Conservation (phyloP, 176 grass and related monocot genomes). For the Triticum turgidum region DNA sequence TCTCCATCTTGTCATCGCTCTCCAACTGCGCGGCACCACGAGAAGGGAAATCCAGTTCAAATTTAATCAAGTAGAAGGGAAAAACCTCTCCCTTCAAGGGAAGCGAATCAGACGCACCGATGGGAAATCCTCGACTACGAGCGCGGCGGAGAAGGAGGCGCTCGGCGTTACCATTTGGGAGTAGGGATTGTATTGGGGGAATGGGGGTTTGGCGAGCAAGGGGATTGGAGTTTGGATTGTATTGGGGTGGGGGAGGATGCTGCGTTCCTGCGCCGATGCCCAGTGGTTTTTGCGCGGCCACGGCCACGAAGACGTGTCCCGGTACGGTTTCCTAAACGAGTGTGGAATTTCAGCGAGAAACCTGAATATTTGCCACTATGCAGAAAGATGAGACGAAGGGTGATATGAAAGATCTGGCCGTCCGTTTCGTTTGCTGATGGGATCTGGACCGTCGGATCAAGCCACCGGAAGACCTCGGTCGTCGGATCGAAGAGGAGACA, state of each 20-base stretch:
- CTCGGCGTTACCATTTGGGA: constrained; percentile 33
- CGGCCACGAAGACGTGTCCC: neutral
- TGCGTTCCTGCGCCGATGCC: constrained; percentile 43
- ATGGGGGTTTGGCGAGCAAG: neutral
- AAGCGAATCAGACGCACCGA: constrained; percentile 39
- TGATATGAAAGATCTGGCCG: too few species aligned
- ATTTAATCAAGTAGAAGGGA: neutral
- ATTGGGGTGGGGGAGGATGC: constrained; percentile 24
- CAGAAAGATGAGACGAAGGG: too few species aligned
- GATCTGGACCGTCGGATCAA: too few species aligned
- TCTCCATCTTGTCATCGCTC: constrained; percentile 60
- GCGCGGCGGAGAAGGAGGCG: constrained; percentile 40
- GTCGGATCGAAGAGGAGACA: too few species aligned
- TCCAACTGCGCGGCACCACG: constrained; percentile 57
- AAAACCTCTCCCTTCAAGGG: neutral
- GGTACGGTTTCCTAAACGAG: too few species aligned
- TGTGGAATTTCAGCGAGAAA: too few species aligned
- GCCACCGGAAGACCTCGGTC: too few species aligned
- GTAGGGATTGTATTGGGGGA: neutral
- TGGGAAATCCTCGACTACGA: constrained; percentile 69
- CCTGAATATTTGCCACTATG: too few species aligned
- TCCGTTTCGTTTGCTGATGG: too few species aligned
- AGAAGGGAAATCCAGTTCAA: constrained; percentile 15
- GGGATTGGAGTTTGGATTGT: neutral
- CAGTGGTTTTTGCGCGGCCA: constrained; percentile 58